phyloP scores from a whole-genome alignment of 1,139 yeast genomes.

The Candida neerlandica region DNA sequence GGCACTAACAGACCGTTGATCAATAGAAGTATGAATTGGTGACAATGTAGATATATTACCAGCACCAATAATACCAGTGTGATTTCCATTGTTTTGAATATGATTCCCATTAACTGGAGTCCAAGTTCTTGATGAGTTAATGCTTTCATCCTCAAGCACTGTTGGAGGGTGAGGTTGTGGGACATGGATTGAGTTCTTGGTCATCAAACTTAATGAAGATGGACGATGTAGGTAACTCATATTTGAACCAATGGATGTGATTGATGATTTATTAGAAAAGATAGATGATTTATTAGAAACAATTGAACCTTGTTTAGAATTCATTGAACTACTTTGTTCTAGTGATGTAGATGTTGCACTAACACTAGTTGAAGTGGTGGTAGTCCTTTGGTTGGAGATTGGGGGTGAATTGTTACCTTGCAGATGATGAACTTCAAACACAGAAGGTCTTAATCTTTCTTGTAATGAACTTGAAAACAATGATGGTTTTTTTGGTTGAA shows the following conservation, averaged over 20 bases:
- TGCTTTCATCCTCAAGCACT: conserved; percentile 17
- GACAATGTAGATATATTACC: conserved; percentile 3
- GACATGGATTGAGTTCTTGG: conserved; percentile 8
- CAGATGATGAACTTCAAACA: conserved; percentile 40
- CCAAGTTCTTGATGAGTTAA: conserved; percentile 19
- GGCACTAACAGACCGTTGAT: conserved; percentile 14
- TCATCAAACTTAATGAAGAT: conserved; percentile 10
- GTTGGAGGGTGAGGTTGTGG: neutral
- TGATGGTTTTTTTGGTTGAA: conserved; percentile 22
- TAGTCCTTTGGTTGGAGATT: neutral
- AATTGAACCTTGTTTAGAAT: conserved; percentile 23
- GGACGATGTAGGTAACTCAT: neutral
- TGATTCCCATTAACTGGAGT: conserved; percentile 2
- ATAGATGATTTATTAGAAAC: conserved; percentile 35
- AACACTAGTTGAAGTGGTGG: neutral
- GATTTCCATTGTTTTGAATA: conserved; percentile 1
- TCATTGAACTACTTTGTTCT: neutral
- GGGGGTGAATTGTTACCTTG: conserved; percentile 3
- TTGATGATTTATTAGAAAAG: conserved; percentile 36
- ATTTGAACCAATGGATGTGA: conserved; percentile 26
- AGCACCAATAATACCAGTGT: conserved; percentile 5
- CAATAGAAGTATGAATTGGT: conserved; percentile 11
- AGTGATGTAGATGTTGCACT: neutral
- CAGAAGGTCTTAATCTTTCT: conserved; percentile 45
- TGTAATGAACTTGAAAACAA: conserved; percentile 24